Base-by-base conservation (phyloP, 176 grass and related monocot species). In the Cocos nucifera region DNA sequence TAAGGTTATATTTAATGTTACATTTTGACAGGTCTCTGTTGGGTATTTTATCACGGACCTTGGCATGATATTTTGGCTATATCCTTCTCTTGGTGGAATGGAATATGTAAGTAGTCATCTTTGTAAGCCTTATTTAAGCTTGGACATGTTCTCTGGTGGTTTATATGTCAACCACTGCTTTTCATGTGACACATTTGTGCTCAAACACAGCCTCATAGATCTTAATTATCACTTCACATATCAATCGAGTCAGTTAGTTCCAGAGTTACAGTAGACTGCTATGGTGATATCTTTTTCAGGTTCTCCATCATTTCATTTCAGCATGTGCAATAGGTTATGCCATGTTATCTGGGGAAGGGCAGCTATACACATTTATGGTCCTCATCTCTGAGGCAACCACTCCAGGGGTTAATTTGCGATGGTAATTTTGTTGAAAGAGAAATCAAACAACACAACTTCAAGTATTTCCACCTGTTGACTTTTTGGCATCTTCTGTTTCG, bases 31-130 rank as follows among this genome's bases (percentile, higher is more conserved):
- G 93, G 77, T 98, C 72, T 98, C 93, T 73, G 71, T 79, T 49
- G 93, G 93, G 10, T 98, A 98, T 76, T 98, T 98, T 72, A 77
- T 98, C 16, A 59, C 87, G 49, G 87, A 98, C 59, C 84, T 98
- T 71, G 76, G 67, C 52, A 98, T 92, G 93, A 92, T 98, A 64
- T 82, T 89, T 71, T 92, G 87, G 93, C 69, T 85, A 20, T 98
- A 83, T 73, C 93, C 93, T 75, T 85, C 70, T 29, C 87, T 98
- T 59, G 93, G 93, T 58, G 93, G 87, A 86, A 85, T 86, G 81
- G 93, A 98, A 86, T 98, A 98, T 76, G 93, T 98, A 78, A 74
- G 84, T 86, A 53, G 12, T 50, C 17, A 4, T 19, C n/a, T 21
- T 44, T 54, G 19, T 68, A 16, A 59, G 55, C 30, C 22, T 61